Evolutionary conservation across 2,329 filamentous ascomycete species (phyloP).

Genomic region (Alternaria postmessia): DNA sequence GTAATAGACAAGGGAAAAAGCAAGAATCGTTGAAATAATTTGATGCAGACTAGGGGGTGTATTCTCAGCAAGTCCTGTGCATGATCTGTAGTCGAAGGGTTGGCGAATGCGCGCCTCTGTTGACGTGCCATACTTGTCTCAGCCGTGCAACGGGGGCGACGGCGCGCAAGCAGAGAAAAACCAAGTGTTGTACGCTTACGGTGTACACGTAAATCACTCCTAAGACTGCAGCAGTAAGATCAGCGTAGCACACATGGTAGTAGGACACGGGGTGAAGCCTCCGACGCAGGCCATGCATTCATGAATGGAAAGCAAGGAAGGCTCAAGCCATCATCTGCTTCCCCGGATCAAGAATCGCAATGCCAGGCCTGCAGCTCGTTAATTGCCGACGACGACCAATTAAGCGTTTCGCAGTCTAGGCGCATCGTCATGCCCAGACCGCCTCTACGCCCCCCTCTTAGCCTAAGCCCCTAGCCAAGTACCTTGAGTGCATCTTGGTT

Average conservation of each 20-base stretch:
- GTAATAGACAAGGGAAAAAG: background rate
- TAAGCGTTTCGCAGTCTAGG: conserved; percentile 27
- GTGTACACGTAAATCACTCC: background rate
- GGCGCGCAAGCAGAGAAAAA: background rate
- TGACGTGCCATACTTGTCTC: background rate
- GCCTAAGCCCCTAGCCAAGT: conserved; percentile 28
- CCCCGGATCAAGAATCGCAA: conserved; percentile 5
- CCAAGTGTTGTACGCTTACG: background rate
- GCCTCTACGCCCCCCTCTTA: background rate
- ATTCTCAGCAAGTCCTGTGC: background rate
- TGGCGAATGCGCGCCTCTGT: background rate
- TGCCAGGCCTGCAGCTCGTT: conserved; percentile 3
- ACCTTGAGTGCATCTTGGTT: conserved; percentile 7
- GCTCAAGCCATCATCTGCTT: conserved; percentile 6
- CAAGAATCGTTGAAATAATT: background rate
- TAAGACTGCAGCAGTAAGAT: background rate
- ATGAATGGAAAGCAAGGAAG: background rate
- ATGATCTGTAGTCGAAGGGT: too few relatives aligned
- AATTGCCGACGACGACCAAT: conserved; percentile 13
- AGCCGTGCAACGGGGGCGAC: background rate
- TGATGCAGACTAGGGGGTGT: background rate
- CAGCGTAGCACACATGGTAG: background rate
- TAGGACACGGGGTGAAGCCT: background rate
- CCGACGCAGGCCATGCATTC: background rate
- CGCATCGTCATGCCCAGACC: conserved; percentile 17